A percentile compares a stretch with the other conserved stretches of the same genome.
Evolutionary conservation across 352 stramenopile genomes (phyloP).

Genomic region (Phytophthora fragariae): DNA sequence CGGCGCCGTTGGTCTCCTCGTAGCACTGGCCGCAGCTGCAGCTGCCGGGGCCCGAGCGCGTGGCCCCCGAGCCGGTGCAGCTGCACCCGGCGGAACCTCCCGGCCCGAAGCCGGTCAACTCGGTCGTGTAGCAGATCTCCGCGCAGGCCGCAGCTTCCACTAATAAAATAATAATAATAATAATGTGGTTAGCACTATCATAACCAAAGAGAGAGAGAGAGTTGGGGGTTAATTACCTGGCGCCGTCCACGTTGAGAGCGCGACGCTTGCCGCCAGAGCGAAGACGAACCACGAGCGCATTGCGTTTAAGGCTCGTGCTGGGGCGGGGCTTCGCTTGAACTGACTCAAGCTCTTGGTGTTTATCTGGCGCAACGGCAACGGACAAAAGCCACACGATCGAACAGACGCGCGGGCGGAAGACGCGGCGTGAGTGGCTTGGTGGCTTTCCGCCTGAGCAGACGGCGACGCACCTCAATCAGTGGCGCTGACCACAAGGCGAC

Average conservation of each 20-base stretch:
- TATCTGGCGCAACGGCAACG: background rate
- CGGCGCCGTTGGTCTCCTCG: conserved; percentile 18
- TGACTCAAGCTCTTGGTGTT: too few relatives aligned
- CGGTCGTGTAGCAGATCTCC: conserved; percentile 47
- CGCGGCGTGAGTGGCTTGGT: conserved; percentile 19
- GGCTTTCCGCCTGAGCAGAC: conserved; percentile 24
- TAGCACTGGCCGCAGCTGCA: conserved; percentile 63
- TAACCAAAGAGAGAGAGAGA: too few relatives aligned
- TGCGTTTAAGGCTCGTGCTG: background rate
- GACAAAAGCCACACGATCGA: conserved; percentile 19
- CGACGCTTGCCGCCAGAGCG: conserved; percentile 9
- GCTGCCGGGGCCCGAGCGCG: conserved; percentile 22
- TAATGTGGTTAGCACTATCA: too few relatives aligned
- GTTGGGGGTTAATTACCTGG: background rate
- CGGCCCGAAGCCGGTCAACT: conserved; percentile 48
- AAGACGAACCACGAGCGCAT: conserved; percentile 23
- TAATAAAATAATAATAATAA: conserved; percentile 1
- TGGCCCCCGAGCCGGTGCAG: conserved; percentile 42
- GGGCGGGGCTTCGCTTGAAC: background rate
- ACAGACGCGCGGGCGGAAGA: conserved; percentile 17
- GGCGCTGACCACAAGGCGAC: conserved; percentile 23
- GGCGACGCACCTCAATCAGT: conserved; percentile 9
- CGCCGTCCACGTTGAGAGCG: conserved; percentile 1
- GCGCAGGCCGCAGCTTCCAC: conserved; percentile 40
- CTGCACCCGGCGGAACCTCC: conserved; percentile 38